These are phyloP conservation scores for Penicillium dipodomyicola DNA, from an alignment of 495 filamentous ascomycete genomes.

Conservation along the genomic window DNA sequence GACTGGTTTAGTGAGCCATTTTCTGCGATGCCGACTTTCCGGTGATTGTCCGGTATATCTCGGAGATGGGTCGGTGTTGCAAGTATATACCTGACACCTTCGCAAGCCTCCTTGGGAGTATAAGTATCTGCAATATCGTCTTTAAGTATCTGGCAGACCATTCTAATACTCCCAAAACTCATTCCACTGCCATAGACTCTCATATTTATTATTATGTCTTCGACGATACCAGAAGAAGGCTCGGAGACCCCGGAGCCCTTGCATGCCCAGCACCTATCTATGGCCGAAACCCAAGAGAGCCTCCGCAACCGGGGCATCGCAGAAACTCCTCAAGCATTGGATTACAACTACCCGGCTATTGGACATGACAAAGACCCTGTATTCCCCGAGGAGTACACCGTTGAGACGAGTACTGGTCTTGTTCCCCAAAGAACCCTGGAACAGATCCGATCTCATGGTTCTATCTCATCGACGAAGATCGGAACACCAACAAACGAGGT, in stretches of 20 bases:
- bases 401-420: slow-evolving; percentile 34
- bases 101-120: background rate
- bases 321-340: slow-evolving; percentile 21
- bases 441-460: slow-evolving; percentile 22
- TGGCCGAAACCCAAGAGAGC: slow-evolving; percentile 24
- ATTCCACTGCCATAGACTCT: background rate
- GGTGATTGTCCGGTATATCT: slow-evolving; percentile 3
- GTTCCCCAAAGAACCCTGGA: slow-evolving; percentile 30
- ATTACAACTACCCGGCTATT: slow-evolving; percentile 31
- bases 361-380: slow-evolving; percentile 22
- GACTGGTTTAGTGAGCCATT: too few species aligned
- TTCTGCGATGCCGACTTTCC: background rate
- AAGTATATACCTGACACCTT: background rate
- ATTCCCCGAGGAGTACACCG: slow-evolving; percentile 35
- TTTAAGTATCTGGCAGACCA: background rate
- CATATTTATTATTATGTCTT: background rate
- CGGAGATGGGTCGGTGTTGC: slow-evolving; percentile 1
- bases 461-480: slow-evolving; percentile 9
- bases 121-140: background rate
- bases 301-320: slow-evolving; percentile 23
- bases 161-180: background rate
- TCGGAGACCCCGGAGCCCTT: background rate
- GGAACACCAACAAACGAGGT: background rate
- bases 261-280: background rate
- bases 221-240: slow-evolving; percentile 2